Base-by-base conservation (phyloP, 441 rosid species). In the Kokia cookei region DNA sequence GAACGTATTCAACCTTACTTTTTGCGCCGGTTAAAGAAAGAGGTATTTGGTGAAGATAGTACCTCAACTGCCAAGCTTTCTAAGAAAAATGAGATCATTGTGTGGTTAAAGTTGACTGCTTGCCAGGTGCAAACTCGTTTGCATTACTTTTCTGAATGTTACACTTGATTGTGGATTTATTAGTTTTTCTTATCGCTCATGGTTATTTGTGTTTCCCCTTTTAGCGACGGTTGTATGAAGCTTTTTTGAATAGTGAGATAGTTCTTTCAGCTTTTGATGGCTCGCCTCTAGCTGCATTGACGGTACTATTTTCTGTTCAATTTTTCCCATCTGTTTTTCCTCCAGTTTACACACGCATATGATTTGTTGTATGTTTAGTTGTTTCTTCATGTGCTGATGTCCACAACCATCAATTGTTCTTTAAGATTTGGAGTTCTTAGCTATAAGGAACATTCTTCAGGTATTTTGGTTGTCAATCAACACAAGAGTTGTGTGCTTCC, bases 261-360 rank as follows among this genome's bases (percentile, higher is more conserved):
- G 99, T 95, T 82, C 86, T 93, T 74, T 95, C 99, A 47, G 91
- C 99, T 71, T 95, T 91, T 80, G 98, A 93, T 84, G 93, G 94
- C 81, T 95, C 99, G 1, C 99, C 99, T 64, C 77, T 93, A 75
- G 99, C 99, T 84, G 99, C 99, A 47, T 82, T 95, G 14, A 95
- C 98, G 96, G 99, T 95, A 82, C 54, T 40, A 32, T 77, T 48
- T 54, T 58, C 2, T 45, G 24, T 65, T 73, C 68, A 62, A 13
- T 8, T 69, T 80, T 67, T 51, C 29, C 17, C 37, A 32, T 69
- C 70, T 48, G 53, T 51, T 29, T 48, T 58, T 57, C 17, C 17
- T 68, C n/a, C 71, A 19, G 43, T 35, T 66, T 7, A 40, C 43
- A 40, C 43, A 40, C 43, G 2, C 43, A 40, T 40, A 7, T 40